A percentile compares a stretch with the other conserved stretches of the same genome.
Conservation (phyloP, 176 grass and related monocot genomes). For the Lolium multiflorum region DNA sequence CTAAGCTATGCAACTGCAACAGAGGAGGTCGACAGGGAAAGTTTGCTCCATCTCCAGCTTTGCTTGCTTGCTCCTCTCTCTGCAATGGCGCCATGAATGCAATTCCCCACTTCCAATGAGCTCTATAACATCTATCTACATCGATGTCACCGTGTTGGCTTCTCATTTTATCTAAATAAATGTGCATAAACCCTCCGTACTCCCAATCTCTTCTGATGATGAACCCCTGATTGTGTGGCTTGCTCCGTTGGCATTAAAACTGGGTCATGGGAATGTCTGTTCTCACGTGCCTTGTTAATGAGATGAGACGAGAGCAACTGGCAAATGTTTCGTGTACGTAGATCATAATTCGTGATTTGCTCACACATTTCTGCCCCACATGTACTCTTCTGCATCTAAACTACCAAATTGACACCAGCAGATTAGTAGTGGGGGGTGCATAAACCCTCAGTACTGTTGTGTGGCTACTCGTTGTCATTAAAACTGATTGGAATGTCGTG, state of each 20-base stretch:
- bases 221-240: neutral
- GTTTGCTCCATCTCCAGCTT: neutral
- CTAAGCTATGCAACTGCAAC: neutral
- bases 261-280: conserved; percentile 22
- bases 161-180: conserved; percentile 24
- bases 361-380: neutral
- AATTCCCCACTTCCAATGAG: conserved; percentile 27
- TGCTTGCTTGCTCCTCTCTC: neutral
- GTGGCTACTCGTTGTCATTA: conserved; percentile 15
- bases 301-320: neutral
- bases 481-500: conserved; percentile 23
- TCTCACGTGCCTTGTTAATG: neutral
- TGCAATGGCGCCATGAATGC: conserved; percentile 38
- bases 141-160: neutral
- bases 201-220: neutral
- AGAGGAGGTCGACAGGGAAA: neutral
- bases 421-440: neutral
- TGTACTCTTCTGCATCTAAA: neutral
- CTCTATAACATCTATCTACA: conserved; percentile 3
- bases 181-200: neutral
- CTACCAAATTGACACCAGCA: no score
- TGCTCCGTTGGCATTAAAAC: conserved; percentile 19
- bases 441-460: neutral
- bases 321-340: neutral
- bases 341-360: neutral